phyloP scores from a whole-genome alignment of 345 rosid species.

The Trapa bicornis region DNA sequence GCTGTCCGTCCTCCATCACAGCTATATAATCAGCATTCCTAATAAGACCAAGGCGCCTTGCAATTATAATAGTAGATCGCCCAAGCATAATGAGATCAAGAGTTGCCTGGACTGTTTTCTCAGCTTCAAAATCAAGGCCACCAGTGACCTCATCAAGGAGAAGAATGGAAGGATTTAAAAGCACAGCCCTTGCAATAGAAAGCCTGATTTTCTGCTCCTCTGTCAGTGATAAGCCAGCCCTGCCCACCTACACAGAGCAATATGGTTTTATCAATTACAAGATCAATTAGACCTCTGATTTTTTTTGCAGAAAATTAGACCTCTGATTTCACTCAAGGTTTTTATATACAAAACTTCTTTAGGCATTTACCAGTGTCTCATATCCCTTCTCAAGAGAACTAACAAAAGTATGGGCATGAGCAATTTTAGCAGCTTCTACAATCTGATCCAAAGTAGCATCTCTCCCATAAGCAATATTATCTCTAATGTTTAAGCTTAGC shows the following conservation, averaged over 20 bases:
- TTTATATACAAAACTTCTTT: neutral
- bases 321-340: neutral
- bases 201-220: constrained; percentile 93
- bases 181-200: constrained; percentile 97
- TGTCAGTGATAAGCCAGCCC: constrained; percentile 73
- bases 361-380: constrained; percentile 56
- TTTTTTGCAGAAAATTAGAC: neutral
- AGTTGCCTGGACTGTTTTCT: constrained; percentile 84
- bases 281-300: neutral
- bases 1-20: constrained; percentile 97
- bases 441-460: constrained; percentile 75
- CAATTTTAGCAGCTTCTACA: constrained; percentile 93
- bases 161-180: constrained; percentile 76
- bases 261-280: neutral
- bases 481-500: constrained; percentile 74
- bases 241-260: constrained; percentile 51
- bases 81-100: constrained; percentile 95
- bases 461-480: constrained; percentile 84
- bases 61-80: constrained; percentile 91
- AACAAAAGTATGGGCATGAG: constrained; percentile 88
- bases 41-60: constrained; percentile 83
- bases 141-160: constrained; percentile 98
- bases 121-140: constrained; percentile 98
- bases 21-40: constrained; percentile 94
- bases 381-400: constrained; percentile 85